Base-by-base conservation (phyloP, 805 yeast species). In the Sungouiozyma ichnusensis region DNA sequence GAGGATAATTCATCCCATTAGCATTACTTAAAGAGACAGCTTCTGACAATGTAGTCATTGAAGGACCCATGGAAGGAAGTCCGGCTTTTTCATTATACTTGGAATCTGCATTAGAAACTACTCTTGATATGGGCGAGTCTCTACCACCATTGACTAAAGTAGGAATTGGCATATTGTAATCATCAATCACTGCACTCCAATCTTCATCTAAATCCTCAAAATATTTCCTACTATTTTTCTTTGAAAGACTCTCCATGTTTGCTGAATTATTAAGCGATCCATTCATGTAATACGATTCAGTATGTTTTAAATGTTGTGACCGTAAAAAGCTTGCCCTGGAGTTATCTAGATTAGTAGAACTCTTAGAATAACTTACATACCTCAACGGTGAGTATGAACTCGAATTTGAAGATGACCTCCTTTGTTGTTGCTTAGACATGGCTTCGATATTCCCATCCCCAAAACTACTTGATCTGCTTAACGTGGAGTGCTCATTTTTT, bases 191-290 rank as follows among this genome's bases (percentile, higher is more conserved):
- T 11, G 90, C 94, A 59, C 86, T 90, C 96, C 96, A 87, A 61
- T 86, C 96, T 51, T 84, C 94, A 58, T 87, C 95, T 44, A 80
- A 65, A 56, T 87, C 95, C 36, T 77, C 67, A 55, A 80, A 81
- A 43, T 60, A 61, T 38, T 47, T 57, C 27, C 64, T 60, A 35
- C 51, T 55, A 37, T 62, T 57, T 5, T 60, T 61, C 18, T 54
- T 39, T 16, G 41, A 38, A 16, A 31, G 20, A 29, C 41, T 39
- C 29, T 37, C 40, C 20, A 29, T 46, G 20, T 37, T 37, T 8
- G 17, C 27, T 13, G 20, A 3, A n/a, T 17, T 34, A 38, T 47
- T 47, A 35, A 46, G 50, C 33, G 46, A 46, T 31, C 48, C 29
- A 24, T 24, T 24, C 29, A 44, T 20, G 39, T 43, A 24, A 42